Percentiles rank a stretch among this genome's conserved stretches.
These are phyloP conservation scores for Primulina huaijiensis DNA, from an alignment of 257 asterid genomes.

Conservation along the genomic window DNA sequence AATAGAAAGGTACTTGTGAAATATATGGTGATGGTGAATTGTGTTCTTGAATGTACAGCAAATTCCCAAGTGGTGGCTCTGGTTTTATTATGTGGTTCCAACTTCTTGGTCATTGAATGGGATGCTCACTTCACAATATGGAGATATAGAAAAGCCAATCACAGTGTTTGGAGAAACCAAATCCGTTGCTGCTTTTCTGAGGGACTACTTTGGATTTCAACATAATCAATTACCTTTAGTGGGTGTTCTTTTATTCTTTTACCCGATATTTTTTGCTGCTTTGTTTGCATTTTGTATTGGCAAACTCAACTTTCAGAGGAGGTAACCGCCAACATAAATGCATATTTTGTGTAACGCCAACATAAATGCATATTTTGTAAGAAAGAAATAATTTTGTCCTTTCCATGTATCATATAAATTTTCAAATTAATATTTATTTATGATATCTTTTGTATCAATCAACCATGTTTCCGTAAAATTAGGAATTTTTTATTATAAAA, in stretches of 20 bases:
- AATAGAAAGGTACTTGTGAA: not conserved
- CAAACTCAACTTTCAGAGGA: constrained; percentile 41
- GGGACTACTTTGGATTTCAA: constrained; percentile 44
- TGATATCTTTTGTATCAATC: not conserved
- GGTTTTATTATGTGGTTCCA: constrained; percentile 46
- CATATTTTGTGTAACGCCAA: not conserved
- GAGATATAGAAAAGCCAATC: constrained; percentile 34
- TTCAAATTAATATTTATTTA: too few species aligned
- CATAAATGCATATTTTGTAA: not conserved
- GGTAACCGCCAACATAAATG: constrained; percentile 21
- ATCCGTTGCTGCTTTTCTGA: constrained; percentile 37
- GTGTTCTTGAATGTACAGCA: constrained; percentile 29
- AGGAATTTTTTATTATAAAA: too few species aligned
- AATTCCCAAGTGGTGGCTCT: constrained; percentile 60
- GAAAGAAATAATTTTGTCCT: not conserved
- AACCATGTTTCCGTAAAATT: too few species aligned
- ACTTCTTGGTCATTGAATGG: constrained; percentile 54
- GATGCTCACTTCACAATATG: constrained; percentile 49
- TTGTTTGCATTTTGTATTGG: constrained; percentile 36
- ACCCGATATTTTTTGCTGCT: constrained; percentile 39
- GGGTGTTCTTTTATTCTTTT: constrained; percentile 37
- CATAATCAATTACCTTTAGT: constrained; percentile 42
- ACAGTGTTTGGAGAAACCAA: constrained; percentile 34
- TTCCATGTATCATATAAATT: not conserved
- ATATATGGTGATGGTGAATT: not conserved